Base-by-base conservation (phyloP, 352 stramenopile genomes). In the Globisporangium nodosum region DNA sequence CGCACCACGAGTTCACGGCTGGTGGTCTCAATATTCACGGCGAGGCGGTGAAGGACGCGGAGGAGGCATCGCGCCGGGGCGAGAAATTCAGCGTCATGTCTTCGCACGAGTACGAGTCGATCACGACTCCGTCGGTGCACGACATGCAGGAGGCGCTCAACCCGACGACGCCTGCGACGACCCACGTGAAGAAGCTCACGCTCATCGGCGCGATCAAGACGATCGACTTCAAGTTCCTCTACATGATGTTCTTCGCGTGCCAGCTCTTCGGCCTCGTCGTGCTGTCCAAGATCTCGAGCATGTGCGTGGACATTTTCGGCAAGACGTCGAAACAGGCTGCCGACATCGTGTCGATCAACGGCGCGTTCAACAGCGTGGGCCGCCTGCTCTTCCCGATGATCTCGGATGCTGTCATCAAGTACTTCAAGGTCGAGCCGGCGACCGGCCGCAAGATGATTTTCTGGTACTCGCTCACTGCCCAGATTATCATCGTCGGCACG, bases 181-280 rank as follows among this genome's bases (percentile, higher is more conserved):
- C 61, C 9, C 71, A 80, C n/a, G 64, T 81, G 57, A 75, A 73
- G 64, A 66, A 74, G 46, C 58, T 86, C 40, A 73, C 69, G 35
- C 69, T 88, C 48, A 83, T 85, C 56, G 31, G 68, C 35, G 75
- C 75, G 45, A 66, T 86, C 61, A 68, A 82, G 61, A 79, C 75
- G 13, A 61, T 70, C 49, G 78, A 88, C 54, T 86, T 73, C 62
- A 63, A 79, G 54, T 79, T 82, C 68, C 65, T 88, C 39, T 88
- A 86, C 65, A 67, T 88, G 52, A 85, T 83, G 73, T 81, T 86
- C 63, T 83, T 81, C 47, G 70, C 60, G 55, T 82, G 81, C 60
- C 76, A 85, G 68, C 69, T 83, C 24, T 88, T 81, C 50, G 76
- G 78, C 5, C 71, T 85, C 50, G 81, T 86, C 40, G 74, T 85